Percentiles rank a stretch among this genome's conserved stretches.
These are phyloP conservation scores for Pouteria glomerata DNA, from an alignment of 148 eudicot genomes.

Conservation along the genomic window DNA sequence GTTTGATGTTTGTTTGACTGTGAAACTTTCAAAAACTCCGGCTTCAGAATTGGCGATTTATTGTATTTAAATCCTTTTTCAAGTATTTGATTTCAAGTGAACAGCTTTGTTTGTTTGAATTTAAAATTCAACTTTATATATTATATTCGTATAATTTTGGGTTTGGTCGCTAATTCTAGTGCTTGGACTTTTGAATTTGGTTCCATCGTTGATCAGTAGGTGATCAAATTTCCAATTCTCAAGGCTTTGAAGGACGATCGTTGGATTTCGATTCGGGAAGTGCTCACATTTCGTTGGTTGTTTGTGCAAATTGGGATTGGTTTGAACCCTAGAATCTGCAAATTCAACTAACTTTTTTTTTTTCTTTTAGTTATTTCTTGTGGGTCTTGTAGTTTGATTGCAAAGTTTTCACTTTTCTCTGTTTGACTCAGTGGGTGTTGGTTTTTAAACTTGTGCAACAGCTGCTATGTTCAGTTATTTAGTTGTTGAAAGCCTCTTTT, in stretches of 20 bases:
- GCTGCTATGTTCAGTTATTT: background rate
- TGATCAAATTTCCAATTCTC: background rate
- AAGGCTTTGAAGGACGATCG: background rate
- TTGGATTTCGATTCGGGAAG: background rate
- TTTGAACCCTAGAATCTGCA: constrained; percentile 6
- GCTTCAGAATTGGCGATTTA: background rate
- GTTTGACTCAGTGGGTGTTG: background rate
- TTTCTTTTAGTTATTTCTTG: background rate
- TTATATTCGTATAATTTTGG: no score
- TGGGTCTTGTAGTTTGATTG: background rate
- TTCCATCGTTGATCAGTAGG: background rate
- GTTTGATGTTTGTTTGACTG: background rate
- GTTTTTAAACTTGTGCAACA: constrained; percentile 11
- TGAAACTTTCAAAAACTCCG: background rate
- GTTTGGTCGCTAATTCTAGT: background rate
- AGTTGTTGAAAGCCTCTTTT: background rate
- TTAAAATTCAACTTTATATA: background rate
- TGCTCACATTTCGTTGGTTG: constrained; percentile 4
- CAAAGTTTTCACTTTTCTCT: background rate
- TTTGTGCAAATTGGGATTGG: background rate
- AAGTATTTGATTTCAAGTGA: background rate
- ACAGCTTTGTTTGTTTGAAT: background rate
- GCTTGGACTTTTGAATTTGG: constrained; percentile 1
- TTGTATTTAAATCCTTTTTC: background rate
- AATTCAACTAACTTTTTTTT: no score